phyloP scores from a whole-genome alignment of 2,329 filamentous ascomycete species.

The Diaporthe sp. region DNA sequence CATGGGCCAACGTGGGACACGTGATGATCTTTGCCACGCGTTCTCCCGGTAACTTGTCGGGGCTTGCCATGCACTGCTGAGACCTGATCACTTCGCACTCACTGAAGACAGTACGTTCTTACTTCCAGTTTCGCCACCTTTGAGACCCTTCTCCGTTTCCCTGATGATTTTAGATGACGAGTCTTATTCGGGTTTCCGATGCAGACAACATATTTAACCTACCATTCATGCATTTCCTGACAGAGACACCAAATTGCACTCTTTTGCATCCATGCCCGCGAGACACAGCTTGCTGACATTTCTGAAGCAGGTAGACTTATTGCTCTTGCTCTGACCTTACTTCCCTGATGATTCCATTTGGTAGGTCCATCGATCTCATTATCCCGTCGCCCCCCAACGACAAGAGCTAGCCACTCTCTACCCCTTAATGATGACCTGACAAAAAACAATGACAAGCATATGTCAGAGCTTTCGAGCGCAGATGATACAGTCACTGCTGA shows the following conservation, averaged over 20 bases:
- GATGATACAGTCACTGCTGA: conserved; percentile 63
- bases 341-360: neutral
- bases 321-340: too few relatives aligned
- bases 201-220: conserved; percentile 73
- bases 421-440: conserved; percentile 81
- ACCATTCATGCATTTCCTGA: conserved; percentile 76
- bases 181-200: conserved; percentile 80
- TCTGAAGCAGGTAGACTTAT: conserved; percentile 2
- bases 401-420: conserved; percentile 2
- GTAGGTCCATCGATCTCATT: conserved; percentile 21
- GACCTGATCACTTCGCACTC: neutral
- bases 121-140: neutral
- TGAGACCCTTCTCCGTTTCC: conserved; percentile 32
- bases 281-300: conserved; percentile 25
- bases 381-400: neutral
- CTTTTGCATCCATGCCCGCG: conserved; percentile 22
- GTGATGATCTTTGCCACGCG: neutral
- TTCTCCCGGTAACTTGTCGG: too few relatives aligned
- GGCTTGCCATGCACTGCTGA: neutral
- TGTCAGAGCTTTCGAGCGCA: conserved; percentile 80
- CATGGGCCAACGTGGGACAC: neutral
- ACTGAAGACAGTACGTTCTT: neutral
- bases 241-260: conserved; percentile 42
- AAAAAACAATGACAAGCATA: conserved; percentile 93
- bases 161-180: conserved; percentile 76